Evolutionary conservation across 1,284 basidiomycete genomes (phyloP).

Genomic region (Boletus hoseneyae): DNA sequence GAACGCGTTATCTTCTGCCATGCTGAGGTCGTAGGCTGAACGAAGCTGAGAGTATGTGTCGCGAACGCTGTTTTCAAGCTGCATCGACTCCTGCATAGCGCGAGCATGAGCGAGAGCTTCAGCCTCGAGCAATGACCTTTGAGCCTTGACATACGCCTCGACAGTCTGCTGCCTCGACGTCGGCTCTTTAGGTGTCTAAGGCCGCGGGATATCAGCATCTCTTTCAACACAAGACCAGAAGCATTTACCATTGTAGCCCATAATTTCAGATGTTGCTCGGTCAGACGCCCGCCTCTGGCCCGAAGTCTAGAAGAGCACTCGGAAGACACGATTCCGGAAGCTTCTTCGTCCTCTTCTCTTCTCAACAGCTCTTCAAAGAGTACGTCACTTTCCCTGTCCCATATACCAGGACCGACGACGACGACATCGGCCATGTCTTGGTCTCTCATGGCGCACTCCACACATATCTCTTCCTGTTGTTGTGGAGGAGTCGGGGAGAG

Average conservation of each 20-base stretch:
- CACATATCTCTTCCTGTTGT: conserved; percentile 79
- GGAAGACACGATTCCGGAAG: conserved; percentile 41
- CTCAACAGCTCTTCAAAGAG: conserved; percentile 76
- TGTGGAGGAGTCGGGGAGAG: conserved; percentile 47
- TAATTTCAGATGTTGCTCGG: conserved; percentile 79
- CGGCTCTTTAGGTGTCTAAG: conserved; percentile 76
- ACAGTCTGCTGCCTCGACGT: conserved; percentile 72
- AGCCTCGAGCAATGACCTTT: conserved; percentile 68
- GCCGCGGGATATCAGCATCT: not conserved
- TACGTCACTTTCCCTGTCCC: conserved; percentile 89
- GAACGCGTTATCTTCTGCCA: conserved; percentile 53
- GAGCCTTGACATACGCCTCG: conserved; percentile 66
- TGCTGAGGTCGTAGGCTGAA: conserved; percentile 64
- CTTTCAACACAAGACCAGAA: conserved; percentile 11
- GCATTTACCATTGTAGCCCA: conserved; percentile 80
- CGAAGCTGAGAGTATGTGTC: conserved; percentile 75
- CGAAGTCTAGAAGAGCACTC: conserved; percentile 55
- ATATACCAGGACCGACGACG: conserved; percentile 82
- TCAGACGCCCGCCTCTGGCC: conserved; percentile 65
- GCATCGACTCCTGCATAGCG: conserved; percentile 71
- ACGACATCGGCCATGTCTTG: conserved; percentile 97
- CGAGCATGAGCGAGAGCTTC: conserved; percentile 71
- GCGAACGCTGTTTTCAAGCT: conserved; percentile 69
- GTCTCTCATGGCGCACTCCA: conserved; percentile 99
- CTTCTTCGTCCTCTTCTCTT: conserved; percentile 70